A percentile compares a stretch with the other conserved stretches of the same genome.
Evolutionary conservation across 1,284 basidiomycete species (phyloP).

Genomic region (Cryptococcus sp.): DNA sequence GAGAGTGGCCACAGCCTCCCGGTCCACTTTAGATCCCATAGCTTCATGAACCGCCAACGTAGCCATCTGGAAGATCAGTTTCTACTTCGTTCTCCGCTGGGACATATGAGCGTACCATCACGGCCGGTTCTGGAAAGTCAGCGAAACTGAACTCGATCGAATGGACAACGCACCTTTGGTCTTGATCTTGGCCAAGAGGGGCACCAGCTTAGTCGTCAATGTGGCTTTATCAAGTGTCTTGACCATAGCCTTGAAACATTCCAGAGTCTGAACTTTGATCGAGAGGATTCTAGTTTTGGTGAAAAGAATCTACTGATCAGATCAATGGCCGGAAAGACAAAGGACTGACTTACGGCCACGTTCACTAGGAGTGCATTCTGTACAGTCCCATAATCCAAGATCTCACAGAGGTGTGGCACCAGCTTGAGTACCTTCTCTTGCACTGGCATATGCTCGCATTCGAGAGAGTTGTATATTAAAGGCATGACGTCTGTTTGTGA

Average conservation of each 20-base stretch:
- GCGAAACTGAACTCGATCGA: background rate
- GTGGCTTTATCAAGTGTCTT: slow-evolving; percentile 87
- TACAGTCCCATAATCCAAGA: slow-evolving; percentile 88
- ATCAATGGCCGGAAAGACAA: too few species aligned
- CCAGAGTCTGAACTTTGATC: slow-evolving; percentile 83
- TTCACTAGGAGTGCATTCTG: slow-evolving; percentile 79
- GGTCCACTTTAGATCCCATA: slow-evolving; percentile 91
- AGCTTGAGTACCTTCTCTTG: slow-evolving; percentile 85
- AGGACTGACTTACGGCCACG: slow-evolving; percentile 74
- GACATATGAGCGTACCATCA: slow-evolving; percentile 60
- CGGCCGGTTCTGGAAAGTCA: slow-evolving; percentile 63
- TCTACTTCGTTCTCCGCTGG: too few species aligned
- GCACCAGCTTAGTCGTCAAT: slow-evolving; percentile 91
- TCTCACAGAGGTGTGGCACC: slow-evolving; percentile 84
- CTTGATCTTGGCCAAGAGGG: slow-evolving; percentile 86
- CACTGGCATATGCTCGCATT: slow-evolving; percentile 82
- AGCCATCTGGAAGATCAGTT: slow-evolving; percentile 61
- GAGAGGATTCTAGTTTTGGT: slow-evolving; percentile 79
- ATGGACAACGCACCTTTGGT: slow-evolving; percentile 60
- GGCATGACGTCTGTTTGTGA: slow-evolving; percentile 73
- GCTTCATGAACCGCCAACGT: slow-evolving; percentile 92
- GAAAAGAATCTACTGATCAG: slow-evolving; percentile 65
- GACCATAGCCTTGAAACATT: slow-evolving; percentile 87
- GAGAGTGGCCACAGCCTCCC: slow-evolving; percentile 88
- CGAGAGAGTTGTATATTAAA: slow-evolving; percentile 89